Conservation (phyloP, 331 rosid species). For the Stylosanthes scabra region DNA sequence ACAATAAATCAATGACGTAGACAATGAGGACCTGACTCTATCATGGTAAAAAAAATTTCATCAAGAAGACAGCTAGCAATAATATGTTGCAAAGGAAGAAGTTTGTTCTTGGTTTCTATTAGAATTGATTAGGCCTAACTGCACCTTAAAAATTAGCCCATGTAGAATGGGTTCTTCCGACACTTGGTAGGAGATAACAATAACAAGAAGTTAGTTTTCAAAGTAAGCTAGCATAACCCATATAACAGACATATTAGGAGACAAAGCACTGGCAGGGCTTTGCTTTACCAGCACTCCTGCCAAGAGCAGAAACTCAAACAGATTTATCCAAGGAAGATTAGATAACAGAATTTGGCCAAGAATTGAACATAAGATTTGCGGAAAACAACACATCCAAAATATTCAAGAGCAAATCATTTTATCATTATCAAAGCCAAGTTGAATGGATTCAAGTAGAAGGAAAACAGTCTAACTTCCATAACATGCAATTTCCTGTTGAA, state of each 20-base stretch:
- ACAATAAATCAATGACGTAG: slow-evolving; percentile 1
- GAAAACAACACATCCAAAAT: not conserved
- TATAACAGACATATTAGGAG: not conserved
- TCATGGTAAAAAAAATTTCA: not conserved
- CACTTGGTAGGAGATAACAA: too few relatives aligned
- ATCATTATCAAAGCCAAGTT: not conserved
- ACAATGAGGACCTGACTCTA: not conserved
- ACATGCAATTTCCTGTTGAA: not conserved
- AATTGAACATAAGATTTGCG: not conserved
- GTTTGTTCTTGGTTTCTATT: not conserved
- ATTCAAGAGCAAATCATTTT: not conserved
- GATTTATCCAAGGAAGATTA: not conserved
- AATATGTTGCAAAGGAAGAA: not conserved
- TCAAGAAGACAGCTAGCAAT: not conserved
- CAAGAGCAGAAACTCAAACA: not conserved
- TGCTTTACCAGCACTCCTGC: not conserved
- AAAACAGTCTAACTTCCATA: not conserved
- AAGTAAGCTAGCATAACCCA: not conserved
- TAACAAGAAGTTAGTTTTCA: not conserved
- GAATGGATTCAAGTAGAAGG: not conserved
- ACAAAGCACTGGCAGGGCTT: too few relatives aligned
- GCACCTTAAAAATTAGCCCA: too few relatives aligned
- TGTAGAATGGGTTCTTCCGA: too few relatives aligned
- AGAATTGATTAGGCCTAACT: too few relatives aligned
- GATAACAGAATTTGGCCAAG: not conserved